Percentiles rank a stretch among this genome's conserved stretches.
These are phyloP conservation scores for Passalora sequoiae DNA, from an alignment of 2,329 filamentous ascomycete genomes.

Conservation along the genomic window DNA sequence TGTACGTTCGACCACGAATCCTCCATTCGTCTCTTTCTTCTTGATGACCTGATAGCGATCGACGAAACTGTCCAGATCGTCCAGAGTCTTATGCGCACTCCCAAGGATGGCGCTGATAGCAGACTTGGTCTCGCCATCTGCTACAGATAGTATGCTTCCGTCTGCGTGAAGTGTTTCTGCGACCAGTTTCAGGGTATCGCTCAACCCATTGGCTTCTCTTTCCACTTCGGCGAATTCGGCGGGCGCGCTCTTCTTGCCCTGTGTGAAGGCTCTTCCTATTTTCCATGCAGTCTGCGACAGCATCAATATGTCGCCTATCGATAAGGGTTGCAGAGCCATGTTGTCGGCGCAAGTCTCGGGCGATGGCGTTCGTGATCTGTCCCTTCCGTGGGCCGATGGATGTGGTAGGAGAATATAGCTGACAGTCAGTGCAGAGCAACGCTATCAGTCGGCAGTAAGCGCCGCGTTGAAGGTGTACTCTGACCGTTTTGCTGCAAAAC, in stretches of 20 bases:
- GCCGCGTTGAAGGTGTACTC: background rate
- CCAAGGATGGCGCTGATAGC: slow-evolving; percentile 39
- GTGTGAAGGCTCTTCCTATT: slow-evolving; percentile 41
- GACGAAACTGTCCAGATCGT: slow-evolving; percentile 42
- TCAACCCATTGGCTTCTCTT: slow-evolving; percentile 39
- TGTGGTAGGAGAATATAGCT: background rate
- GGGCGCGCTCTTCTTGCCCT: slow-evolving; percentile 38
- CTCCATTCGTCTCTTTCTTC: slow-evolving; percentile 38
- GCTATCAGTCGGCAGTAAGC: too few relatives aligned
- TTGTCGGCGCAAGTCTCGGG: background rate
- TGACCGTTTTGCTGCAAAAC: background rate
- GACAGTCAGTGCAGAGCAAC: background rate
- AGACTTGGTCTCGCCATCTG: slow-evolving; percentile 33
- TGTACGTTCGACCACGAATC: slow-evolving; percentile 39
- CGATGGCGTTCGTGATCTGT: background rate
- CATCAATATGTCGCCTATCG: slow-evolving; percentile 42
- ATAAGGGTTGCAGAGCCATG: slow-evolving; percentile 26
- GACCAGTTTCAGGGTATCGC: slow-evolving; percentile 42
- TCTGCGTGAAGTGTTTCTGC: slow-evolving; percentile 41
- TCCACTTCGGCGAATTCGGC: slow-evolving; percentile 42
- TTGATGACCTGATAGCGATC: slow-evolving; percentile 44
- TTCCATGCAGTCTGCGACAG: slow-evolving; percentile 45
- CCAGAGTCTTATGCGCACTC: slow-evolving; percentile 38
- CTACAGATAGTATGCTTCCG: slow-evolving; percentile 33
- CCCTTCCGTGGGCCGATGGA: background rate